These are phyloP conservation scores for Aspergillus phoenicis DNA, from an alignment of 2,329 filamentous ascomycete species.

Conservation along the genomic window DNA sequence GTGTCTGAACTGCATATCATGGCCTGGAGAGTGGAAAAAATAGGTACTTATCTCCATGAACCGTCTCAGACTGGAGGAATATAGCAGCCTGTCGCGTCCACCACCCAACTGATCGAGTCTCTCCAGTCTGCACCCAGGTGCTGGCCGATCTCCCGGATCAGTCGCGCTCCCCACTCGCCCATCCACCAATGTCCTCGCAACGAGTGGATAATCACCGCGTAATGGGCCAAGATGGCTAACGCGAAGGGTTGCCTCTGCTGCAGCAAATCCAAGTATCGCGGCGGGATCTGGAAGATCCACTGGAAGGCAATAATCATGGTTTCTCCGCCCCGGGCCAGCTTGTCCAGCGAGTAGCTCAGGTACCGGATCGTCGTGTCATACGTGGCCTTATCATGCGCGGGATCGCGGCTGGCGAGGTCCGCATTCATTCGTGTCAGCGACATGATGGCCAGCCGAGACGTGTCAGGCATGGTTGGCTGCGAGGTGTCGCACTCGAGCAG, in stretches of 20 bases:
- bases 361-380: constrained; percentile 33
- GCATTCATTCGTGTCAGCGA: constrained; percentile 31
- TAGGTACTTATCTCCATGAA: not conserved
- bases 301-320: constrained; percentile 50
- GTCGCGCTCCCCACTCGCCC: constrained; percentile 64
- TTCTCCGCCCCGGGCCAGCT: constrained; percentile 34
- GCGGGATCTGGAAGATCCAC: constrained; percentile 62
- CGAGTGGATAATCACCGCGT: constrained; percentile 56
- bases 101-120: constrained; percentile 35
- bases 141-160: constrained; percentile 62
- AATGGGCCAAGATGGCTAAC: constrained; percentile 48
- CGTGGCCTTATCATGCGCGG: constrained; percentile 29
- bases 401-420: constrained; percentile 23
- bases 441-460: constrained; percentile 33
- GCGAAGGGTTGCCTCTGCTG: constrained; percentile 43
- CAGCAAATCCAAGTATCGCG: constrained; percentile 58
- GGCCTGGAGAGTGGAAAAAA: not conserved
- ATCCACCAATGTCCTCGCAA: constrained; percentile 71
- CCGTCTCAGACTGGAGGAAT: constrained; percentile 21
- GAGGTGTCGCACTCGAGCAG: constrained; percentile 28
- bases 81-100: constrained; percentile 38
- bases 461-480: constrained; percentile 38
- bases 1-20: too few relatives aligned
- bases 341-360: constrained; percentile 30
- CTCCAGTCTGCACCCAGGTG: constrained; percentile 31